Evolutionary conservation across 1,284 basidiomycete species (phyloP).

Genomic region (Ceratobasidium sp.): DNA sequence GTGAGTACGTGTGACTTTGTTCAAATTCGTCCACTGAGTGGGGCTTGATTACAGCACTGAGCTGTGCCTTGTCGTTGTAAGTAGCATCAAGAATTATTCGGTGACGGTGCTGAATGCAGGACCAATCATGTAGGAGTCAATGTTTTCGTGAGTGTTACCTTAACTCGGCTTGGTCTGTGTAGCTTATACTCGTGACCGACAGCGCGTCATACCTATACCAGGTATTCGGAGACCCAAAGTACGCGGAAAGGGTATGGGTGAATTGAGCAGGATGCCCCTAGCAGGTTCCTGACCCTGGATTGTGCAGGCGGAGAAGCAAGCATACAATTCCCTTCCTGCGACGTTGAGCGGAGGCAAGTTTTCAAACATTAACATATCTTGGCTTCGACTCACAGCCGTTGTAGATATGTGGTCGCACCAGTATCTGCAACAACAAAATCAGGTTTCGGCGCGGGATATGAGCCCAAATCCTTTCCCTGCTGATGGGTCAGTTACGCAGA

Average conservation of each 20-base stretch:
- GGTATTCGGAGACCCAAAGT: conserved; percentile 67
- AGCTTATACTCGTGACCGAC: conserved; percentile 1
- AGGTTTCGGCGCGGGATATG: conserved; percentile 30
- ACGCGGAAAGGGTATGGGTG: conserved; percentile 61
- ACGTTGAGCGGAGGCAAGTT: conserved; percentile 62
- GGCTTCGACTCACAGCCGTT: background rate
- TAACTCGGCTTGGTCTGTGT: background rate
- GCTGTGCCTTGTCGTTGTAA: conserved; percentile 67
- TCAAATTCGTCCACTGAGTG: background rate
- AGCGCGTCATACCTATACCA: conserved; percentile 69
- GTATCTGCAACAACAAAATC: conserved; percentile 43
- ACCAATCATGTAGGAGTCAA: conserved; percentile 61
- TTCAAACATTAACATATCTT: background rate
- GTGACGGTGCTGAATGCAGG: background rate
- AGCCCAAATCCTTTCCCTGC: conserved; percentile 42
- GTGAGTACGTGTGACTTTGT: conserved; percentile 53
- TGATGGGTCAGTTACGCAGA: conserved; percentile 3
- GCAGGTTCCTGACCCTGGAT: background rate
- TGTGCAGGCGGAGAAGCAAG: conserved; percentile 65
- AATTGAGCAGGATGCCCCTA: background rate
- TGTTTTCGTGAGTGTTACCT: conserved; percentile 64
- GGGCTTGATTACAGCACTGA: conserved; percentile 58
- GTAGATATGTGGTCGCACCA: conserved; percentile 43
- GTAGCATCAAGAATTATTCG: conserved; percentile 48
- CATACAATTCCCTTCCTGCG: conserved; percentile 68